phyloP scores from a whole-genome alignment of 2,329 filamentous ascomycete genomes.

The Aspergillus oerlinghausenensis region DNA sequence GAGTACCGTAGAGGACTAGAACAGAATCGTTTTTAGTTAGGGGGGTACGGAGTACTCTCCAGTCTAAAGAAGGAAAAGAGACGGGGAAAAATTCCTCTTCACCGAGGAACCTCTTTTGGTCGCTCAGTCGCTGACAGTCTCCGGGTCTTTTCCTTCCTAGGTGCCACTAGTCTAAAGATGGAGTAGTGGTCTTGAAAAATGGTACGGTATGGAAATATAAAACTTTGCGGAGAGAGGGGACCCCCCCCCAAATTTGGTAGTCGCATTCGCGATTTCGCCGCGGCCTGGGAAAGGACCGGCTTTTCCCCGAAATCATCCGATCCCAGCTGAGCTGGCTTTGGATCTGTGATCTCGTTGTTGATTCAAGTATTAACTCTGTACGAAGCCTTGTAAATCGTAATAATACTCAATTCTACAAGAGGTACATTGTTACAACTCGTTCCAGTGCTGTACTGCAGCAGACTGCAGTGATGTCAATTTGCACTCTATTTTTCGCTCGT shows the following conservation, averaged over 20 bases:
- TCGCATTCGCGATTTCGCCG: no score
- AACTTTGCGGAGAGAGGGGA: not conserved
- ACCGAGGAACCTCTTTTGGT: conserved; percentile 20
- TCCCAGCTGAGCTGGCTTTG: not conserved
- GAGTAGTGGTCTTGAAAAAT: not conserved
- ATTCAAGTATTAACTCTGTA: not conserved
- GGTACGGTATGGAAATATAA: no score
- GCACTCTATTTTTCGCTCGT: not conserved
- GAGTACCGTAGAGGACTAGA: not conserved
- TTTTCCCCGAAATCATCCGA: conserved; percentile 20
- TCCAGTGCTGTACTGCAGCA: no score
- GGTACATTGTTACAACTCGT: no score
- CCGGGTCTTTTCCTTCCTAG: not conserved
- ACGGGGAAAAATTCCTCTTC: conserved; percentile 8
- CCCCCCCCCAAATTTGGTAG: no score
- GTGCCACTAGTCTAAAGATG: not conserved
- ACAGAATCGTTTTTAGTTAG: conserved; percentile 6
- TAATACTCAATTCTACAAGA: no score
- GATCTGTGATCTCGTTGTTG: not conserved
- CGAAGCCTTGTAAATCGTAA: no score
- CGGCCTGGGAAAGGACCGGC: conserved; percentile 8
- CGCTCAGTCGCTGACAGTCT: not conserved
- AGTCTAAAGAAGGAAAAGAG: not conserved
- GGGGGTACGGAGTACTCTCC: no score
- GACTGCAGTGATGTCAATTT: conserved; percentile 1